Percentiles rank a stretch among this genome's conserved stretches.
phyloP scores from a whole-genome alignment of 169 alveolate species.

The Cryptosporidium sp. region DNA sequence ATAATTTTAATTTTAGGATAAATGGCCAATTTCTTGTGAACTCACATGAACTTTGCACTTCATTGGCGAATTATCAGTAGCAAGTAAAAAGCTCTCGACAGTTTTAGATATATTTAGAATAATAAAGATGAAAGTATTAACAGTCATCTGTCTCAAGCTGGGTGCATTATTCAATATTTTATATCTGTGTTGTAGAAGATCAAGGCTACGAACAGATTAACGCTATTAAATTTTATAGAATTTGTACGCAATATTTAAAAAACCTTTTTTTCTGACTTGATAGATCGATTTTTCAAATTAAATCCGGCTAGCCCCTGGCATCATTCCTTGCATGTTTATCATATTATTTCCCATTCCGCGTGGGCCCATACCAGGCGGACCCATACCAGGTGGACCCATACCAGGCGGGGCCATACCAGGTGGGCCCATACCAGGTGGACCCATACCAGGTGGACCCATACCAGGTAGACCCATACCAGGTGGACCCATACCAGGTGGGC shows the following conservation, averaged over 20 bases:
- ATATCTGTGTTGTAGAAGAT: neutral
- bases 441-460: conserved; percentile 46
- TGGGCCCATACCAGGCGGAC: conserved; percentile 69
- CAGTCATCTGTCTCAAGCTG: neutral
- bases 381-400: conserved; percentile 39
- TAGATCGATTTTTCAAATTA: neutral
- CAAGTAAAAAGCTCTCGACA: too few relatives aligned
- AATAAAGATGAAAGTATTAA: neutral
- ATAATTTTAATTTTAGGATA: too few relatives aligned
- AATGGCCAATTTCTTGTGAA: neutral
- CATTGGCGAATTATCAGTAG: neutral
- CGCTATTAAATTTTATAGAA: neutral
- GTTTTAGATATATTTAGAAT: neutral
- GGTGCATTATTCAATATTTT: neutral
- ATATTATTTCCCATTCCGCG: conserved; percentile 27
- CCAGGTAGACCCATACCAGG: conserved; percentile 56
- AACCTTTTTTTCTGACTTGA: neutral
- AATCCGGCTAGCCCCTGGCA: conserved; percentile 1
- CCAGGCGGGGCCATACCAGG: conserved; percentile 24
- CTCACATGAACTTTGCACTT: neutral
- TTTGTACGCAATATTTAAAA: neutral
- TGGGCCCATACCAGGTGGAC: conserved; percentile 43
- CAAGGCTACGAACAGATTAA: neutral
- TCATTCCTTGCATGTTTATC: neutral
- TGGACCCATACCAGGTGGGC: conserved; percentile 35